phyloP scores from a whole-genome alignment of 768 basidiomycete species.

The Pleurotus pulmonarius region DNA sequence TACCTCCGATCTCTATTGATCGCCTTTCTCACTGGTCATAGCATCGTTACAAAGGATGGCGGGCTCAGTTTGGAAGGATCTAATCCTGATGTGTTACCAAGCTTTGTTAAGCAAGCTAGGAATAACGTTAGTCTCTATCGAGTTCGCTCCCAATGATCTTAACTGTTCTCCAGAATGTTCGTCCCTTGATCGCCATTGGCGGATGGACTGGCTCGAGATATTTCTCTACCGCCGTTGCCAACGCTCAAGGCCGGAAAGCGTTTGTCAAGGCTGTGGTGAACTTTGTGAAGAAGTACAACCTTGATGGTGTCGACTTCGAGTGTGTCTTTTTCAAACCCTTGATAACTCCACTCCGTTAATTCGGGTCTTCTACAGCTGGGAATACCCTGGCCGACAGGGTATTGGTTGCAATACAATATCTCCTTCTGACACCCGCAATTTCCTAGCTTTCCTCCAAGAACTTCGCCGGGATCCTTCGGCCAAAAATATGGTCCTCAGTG shows the following conservation, averaged over 20 bases:
- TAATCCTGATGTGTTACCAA: slow-evolving; percentile 44
- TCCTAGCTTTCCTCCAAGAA: slow-evolving; percentile 68
- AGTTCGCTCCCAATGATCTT: neutral
- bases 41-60: slow-evolving; percentile 25
- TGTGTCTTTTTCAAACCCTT: neutral
- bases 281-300: slow-evolving; percentile 31
- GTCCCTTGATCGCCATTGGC: slow-evolving; percentile 41
- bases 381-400: slow-evolving; percentile 70
- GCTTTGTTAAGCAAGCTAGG: slow-evolving; percentile 50
- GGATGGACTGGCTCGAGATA: slow-evolving; percentile 47
- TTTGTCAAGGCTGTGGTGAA: slow-evolving; percentile 39
- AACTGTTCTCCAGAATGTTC: slow-evolving; percentile 34
- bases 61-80: slow-evolving; percentile 33
- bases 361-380: slow-evolving; percentile 53
- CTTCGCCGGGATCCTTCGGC: slow-evolving; percentile 54
- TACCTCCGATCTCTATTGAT: neutral
- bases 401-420: slow-evolving; percentile 67
- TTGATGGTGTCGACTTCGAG: slow-evolving; percentile 38
- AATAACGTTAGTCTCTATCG: slow-evolving; percentile 28
- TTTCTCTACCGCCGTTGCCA: slow-evolving; percentile 46
- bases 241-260: slow-evolving; percentile 37
- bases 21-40: neutral
- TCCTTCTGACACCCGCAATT: slow-evolving; percentile 66
- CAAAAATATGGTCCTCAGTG: slow-evolving; percentile 52
- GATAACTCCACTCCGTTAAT: neutral